phyloP scores from a whole-genome alignment of 768 basidiomycete species.

The Trametes cubensis region DNA sequence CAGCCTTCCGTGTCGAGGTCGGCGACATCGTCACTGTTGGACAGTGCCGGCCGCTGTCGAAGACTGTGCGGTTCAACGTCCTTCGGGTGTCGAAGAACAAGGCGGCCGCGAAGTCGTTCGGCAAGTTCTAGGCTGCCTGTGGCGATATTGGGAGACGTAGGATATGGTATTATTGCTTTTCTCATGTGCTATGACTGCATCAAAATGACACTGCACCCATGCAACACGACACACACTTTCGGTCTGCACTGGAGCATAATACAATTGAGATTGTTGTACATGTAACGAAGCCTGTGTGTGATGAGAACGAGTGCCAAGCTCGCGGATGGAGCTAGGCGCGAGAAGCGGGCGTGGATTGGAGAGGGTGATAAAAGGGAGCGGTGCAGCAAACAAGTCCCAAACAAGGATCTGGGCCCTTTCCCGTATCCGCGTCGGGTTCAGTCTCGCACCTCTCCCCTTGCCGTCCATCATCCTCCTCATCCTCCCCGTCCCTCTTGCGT shows the following conservation, averaged over 20 bases:
- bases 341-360: slow-evolving; percentile 2
- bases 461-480: slow-evolving; percentile 17
- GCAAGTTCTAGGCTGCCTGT: slow-evolving; percentile 74
- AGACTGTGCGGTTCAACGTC: slow-evolving; percentile 99
- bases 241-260: slow-evolving; percentile 18
- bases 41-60: slow-evolving; percentile 98
- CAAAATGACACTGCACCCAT: slow-evolving; percentile 35
- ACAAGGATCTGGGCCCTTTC: slow-evolving; percentile 24
- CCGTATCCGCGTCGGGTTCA: slow-evolving; percentile 5
- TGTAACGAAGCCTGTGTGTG: neutral
- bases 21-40: slow-evolving; percentile 96
- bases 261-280: slow-evolving; percentile 16
- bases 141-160: slow-evolving; percentile 16
- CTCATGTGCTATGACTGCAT: slow-evolving; percentile 35
- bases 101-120: slow-evolving; percentile 87
- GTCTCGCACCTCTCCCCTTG: slow-evolving; percentile 11
- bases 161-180: slow-evolving; percentile 36
- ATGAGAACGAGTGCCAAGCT: slow-evolving; percentile 1
- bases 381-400: slow-evolving; percentile 29
- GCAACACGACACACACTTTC: slow-evolving; percentile 19
- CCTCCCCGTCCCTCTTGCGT: slow-evolving; percentile 6
- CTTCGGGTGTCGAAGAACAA: slow-evolving; percentile 93
- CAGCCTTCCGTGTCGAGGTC: slow-evolving; percentile 96
- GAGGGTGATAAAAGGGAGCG: neutral
- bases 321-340: neutral